phyloP scores from a whole-genome alignment of 257 asterid species.

The Henckelia pumila region DNA sequence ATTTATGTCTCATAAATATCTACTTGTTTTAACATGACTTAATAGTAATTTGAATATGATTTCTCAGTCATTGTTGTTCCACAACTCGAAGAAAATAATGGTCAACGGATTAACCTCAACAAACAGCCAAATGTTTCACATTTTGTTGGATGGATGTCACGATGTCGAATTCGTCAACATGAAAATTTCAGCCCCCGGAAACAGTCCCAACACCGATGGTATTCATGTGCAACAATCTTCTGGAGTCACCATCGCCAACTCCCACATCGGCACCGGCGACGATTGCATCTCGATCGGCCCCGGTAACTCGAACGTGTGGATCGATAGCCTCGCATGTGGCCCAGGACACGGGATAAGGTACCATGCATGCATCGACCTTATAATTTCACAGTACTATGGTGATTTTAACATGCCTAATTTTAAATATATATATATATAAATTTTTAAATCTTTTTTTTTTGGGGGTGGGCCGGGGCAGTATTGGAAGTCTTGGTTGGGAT shows the following conservation, averaged over 20 bases:
- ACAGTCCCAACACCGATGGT: constrained; percentile 71
- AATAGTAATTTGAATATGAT: not conserved
- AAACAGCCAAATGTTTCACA: constrained; percentile 60
- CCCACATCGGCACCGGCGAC: constrained; percentile 54
- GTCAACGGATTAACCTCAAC: constrained; percentile 46
- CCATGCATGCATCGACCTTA: not conserved
- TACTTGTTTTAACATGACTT: not conserved
- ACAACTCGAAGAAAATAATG: constrained; percentile 45
- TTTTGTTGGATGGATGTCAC: constrained; percentile 44
- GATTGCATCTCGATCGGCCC: constrained; percentile 71
- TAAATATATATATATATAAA: too few species aligned
- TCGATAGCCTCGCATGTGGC: constrained; percentile 53
- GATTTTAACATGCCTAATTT: too few species aligned
- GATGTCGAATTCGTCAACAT: constrained; percentile 33
- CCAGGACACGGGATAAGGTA: constrained; percentile 81
- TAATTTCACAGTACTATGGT: too few species aligned
- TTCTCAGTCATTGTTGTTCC: constrained; percentile 47
- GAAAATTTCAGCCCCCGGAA: constrained; percentile 45
- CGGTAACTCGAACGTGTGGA: constrained; percentile 51
- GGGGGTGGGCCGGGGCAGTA: too few species aligned
- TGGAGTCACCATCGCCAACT: constrained; percentile 37
- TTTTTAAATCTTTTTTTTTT: too few species aligned
- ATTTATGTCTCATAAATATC: too few species aligned
- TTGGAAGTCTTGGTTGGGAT: constrained; percentile 61
- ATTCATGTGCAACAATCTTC: constrained; percentile 47